Percentiles rank a stretch among this genome's conserved stretches.
Evolutionary conservation across 768 basidiomycete species (phyloP).

Genomic region (Lentinula sp.): DNA sequence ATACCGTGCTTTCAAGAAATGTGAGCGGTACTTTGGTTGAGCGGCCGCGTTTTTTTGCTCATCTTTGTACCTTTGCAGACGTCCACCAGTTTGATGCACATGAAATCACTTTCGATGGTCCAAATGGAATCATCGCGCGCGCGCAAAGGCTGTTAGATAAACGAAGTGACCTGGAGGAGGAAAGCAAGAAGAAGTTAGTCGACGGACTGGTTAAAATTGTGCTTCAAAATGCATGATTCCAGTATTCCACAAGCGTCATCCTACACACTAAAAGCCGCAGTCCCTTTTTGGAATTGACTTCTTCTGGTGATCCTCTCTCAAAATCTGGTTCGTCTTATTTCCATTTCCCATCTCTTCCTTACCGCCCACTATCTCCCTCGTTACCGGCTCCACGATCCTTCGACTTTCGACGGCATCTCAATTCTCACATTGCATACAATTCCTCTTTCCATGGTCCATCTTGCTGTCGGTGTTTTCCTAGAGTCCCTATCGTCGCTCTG

Average conservation of each 20-base stretch:
- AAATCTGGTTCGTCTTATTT: background rate
- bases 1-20: constrained; percentile 53
- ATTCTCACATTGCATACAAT: background rate
- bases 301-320: background rate
- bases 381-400: background rate
- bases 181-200: constrained; percentile 47
- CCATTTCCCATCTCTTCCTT: background rate
- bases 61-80: constrained; percentile 32
- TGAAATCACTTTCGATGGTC: constrained; percentile 70
- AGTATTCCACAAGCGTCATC: background rate
- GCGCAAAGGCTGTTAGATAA: constrained; percentile 55
- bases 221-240: constrained; percentile 36
- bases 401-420: background rate
- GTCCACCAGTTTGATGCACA: constrained; percentile 72
- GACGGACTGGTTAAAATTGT: constrained; percentile 59
- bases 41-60: constrained; percentile 4
- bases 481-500: background rate
- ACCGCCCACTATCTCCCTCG: background rate
- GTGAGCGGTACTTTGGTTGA: constrained; percentile 34
- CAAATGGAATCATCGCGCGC: constrained; percentile 59
- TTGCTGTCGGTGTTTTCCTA: background rate
- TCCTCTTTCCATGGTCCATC: background rate
- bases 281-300: background rate
- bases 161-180: constrained; percentile 38
- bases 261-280: background rate